Conservation (phyloP, 2,329 filamentous ascomycete species). For the Penicillium sp. region DNA sequence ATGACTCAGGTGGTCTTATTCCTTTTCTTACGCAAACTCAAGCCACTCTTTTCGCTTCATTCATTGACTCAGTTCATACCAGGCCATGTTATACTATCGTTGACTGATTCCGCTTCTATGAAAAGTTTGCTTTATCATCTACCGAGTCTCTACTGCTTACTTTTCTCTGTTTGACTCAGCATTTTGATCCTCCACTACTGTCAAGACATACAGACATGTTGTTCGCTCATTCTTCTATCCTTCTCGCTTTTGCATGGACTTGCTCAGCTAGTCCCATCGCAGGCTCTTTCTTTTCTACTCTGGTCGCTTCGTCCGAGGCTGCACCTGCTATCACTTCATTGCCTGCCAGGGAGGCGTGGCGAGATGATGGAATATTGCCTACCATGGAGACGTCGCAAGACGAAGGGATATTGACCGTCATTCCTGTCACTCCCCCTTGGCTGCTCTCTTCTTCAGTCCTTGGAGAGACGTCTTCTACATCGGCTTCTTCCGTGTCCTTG, state of each 20-base stretch:
- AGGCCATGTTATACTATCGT: background rate
- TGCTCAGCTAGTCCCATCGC: slow-evolving; percentile 28
- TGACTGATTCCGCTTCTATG: slow-evolving; percentile 1
- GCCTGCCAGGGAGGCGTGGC: background rate
- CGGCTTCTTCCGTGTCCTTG: background rate
- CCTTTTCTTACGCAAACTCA: slow-evolving; percentile 1
- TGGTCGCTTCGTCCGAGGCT: background rate
- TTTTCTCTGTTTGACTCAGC: background rate
- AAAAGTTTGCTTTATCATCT: background rate
- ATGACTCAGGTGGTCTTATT: slow-evolving; percentile 4
- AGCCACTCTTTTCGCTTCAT: slow-evolving; percentile 3
- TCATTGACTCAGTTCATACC: background rate
- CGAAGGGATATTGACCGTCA: slow-evolving; percentile 4
- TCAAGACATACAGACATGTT: slow-evolving; percentile 14
- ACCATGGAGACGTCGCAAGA: too few species aligned
- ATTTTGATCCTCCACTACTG: background rate
- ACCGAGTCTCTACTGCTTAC: background rate
- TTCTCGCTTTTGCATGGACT: slow-evolving; percentile 13
- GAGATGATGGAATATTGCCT: background rate
- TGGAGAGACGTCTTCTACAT: background rate
- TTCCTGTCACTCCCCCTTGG: slow-evolving; percentile 7
- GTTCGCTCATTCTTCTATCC: slow-evolving; percentile 6
- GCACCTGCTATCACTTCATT: background rate
- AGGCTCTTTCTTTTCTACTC: slow-evolving; percentile 8
- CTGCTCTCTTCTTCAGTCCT: slow-evolving; percentile 2